Evolutionary conservation across 2,329 filamentous ascomycete species (phyloP).

Genomic region (Hymenotorrendiella dingleyae): DNA sequence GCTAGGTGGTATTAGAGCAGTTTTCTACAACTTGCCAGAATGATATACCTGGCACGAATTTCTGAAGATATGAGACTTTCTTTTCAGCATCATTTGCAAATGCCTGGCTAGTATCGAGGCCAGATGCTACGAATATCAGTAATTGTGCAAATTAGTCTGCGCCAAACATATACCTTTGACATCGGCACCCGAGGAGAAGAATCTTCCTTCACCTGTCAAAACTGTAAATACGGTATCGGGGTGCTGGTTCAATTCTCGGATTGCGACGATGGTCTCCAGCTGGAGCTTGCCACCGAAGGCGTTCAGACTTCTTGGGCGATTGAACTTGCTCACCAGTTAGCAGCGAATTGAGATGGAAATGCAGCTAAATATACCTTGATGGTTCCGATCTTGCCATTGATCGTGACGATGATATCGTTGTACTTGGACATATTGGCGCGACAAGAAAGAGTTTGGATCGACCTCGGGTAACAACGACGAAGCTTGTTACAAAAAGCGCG

Average conservation of each 20-base stretch:
- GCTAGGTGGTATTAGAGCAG: constrained; percentile 12
- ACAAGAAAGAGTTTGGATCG: not conserved
- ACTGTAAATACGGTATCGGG: constrained; percentile 45
- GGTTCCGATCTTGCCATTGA: constrained; percentile 37
- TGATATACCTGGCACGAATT: constrained; percentile 16
- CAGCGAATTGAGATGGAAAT: too few relatives aligned
- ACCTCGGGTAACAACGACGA: not conserved
- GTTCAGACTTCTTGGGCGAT: constrained; percentile 42
- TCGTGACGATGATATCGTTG: constrained; percentile 36
- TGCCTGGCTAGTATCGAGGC: constrained; percentile 6
- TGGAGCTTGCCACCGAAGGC: constrained; percentile 42
- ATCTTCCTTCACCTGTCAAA: constrained; percentile 43
- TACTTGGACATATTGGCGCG: constrained; percentile 23
- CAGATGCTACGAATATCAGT: constrained; percentile 8
- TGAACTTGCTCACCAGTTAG: constrained; percentile 32
- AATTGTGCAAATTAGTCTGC: too few relatives aligned
- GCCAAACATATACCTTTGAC: constrained; percentile 33
- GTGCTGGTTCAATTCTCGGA: constrained; percentile 40
- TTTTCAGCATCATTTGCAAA: constrained; percentile 22
- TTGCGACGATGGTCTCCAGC: constrained; percentile 36
- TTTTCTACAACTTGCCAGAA: too few relatives aligned
- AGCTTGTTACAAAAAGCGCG: too few relatives aligned
- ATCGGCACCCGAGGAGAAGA: constrained; percentile 45
- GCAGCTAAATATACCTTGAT: constrained; percentile 32
- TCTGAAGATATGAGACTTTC: constrained; percentile 21